Conservation (phyloP, 352 stramenopile species). For the Phytophthora sojae region DNA sequence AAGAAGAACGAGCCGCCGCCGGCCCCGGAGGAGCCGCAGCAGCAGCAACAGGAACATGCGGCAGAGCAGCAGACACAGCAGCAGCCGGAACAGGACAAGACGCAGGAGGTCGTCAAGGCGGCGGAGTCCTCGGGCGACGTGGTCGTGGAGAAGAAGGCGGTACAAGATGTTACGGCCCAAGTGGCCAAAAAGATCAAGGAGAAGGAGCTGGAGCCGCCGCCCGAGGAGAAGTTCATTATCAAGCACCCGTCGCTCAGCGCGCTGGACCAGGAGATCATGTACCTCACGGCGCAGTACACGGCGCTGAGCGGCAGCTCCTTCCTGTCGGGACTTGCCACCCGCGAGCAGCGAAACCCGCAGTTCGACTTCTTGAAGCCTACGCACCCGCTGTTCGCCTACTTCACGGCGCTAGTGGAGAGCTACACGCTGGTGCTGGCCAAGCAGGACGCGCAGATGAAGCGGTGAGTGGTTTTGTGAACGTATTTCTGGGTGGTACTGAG, state of each 20-base stretch:
- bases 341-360: slow-evolving; percentile 97
- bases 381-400: slow-evolving; percentile 98
- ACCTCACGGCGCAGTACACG: slow-evolving; percentile 98
- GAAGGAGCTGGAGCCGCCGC: slow-evolving; percentile 71
- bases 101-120: slow-evolving; percentile 35
- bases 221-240: slow-evolving; percentile 84
- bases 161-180: slow-evolving; percentile 84
- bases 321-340: slow-evolving; percentile 92
- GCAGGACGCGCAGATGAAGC: slow-evolving; percentile 71
- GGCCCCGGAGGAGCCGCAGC: slow-evolving; percentile 11
- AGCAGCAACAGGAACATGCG: background rate
- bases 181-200: slow-evolving; percentile 94
- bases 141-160: slow-evolving; percentile 88
- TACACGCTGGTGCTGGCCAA: slow-evolving; percentile 93
- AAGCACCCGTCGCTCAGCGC: slow-evolving; percentile 91
- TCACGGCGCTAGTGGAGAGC: slow-evolving; percentile 97
- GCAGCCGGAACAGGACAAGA: slow-evolving; percentile 20
- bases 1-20: slow-evolving; percentile 37
- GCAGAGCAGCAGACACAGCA: slow-evolving; percentile 14
- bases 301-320: slow-evolving; percentile 96
- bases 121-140: slow-evolving; percentile 47
- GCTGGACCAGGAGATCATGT: slow-evolving; percentile 98
- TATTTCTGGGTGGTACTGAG: background rate
- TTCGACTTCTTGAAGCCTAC: slow-evolving; percentile 99
- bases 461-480: slow-evolving; percentile 30